Percentiles rank a stretch among this genome's conserved stretches.
These are phyloP conservation scores for Melampsora americana DNA, from an alignment of 1,284 basidiomycete species.

Conservation along the genomic window DNA sequence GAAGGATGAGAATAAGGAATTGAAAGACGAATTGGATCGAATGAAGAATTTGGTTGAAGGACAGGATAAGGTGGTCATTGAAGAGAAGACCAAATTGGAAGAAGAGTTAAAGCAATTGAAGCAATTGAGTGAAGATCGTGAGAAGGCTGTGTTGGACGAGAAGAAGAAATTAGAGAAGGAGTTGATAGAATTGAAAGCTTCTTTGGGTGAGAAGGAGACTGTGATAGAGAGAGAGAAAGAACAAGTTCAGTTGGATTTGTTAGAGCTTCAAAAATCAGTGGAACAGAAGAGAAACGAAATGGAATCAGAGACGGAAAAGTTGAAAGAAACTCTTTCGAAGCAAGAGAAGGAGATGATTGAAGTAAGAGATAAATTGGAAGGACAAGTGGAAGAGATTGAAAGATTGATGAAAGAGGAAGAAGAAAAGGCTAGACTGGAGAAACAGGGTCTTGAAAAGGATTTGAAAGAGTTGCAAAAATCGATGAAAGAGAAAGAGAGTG, in stretches of 20 bases:
- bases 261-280: conserved; percentile 3
- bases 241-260: conserved; percentile 5
- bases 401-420: not conserved
- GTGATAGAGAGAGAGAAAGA: conserved; percentile 25
- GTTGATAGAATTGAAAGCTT: not conserved
- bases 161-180: too few species aligned
- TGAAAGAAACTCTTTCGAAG: not conserved
- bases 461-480: not conserved
- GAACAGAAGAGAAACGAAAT: conserved; percentile 12
- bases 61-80: too few species aligned
- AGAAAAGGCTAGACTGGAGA: not conserved
- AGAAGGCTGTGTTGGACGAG: too few species aligned
- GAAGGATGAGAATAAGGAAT: not conserved
- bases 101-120: too few species aligned
- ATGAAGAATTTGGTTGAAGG: too few species aligned
- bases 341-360: not conserved
- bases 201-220: conserved; percentile 14
- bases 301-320: conserved; percentile 14
- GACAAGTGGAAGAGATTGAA: not conserved
- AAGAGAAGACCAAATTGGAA: too few species aligned
- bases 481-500: not conserved
- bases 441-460: not conserved
- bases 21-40: not conserved
- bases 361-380: not conserved
- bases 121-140: too few species aligned